Base-by-base conservation (phyloP, 805 yeast genomes). In the Vanderwaltozyma verrucispora region DNA sequence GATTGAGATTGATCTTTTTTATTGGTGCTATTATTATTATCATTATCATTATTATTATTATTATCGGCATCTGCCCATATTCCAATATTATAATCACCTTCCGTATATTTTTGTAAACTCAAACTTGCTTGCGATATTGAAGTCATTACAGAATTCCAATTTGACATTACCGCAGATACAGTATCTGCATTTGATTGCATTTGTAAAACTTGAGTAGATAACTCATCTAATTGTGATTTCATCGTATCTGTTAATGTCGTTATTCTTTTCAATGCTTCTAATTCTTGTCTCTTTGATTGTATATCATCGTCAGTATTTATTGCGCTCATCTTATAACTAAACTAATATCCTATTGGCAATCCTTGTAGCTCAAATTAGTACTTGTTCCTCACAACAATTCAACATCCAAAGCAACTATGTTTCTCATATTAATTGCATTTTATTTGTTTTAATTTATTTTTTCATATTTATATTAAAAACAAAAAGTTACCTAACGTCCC, bases 51-150 rank as follows among this genome's bases (percentile, higher is more conserved):
- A n/a, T n/a, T n/a, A n/a, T n/a, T n/a, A n/a, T n/a, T n/a, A n/a
- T n/a, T n/a, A n/a, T n/a, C n/a, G 12, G 14, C 11, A 4, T 40
- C 39, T n/a, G 34, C 40, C 59, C 59, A 54, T 3, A 28, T 36
- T 5, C 58, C 61, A n/a, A 46, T 50, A 34, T 55, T 56, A 36
- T 59, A 56, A 31, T 56, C 59, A 15, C 53, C 46, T 23, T 56
- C 60, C 0, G 52, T 42, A 35, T 56, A 59, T 30, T 56, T 58
- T 16, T 56, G 38, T 11, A 59, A 38, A 19, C 59, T 50, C 15
- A 59, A 30, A 17, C 60, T 51, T 7, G 62, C 62, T 27, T 53
- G 57, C 2, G 61, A 52, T 15, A 59, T 53, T 14, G 58, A 52
- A 26, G 50, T 44, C n/a, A 51, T 44, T 7, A 59, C 50, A 2